phyloP scores from a whole-genome alignment of 306 rosid species.

The Canavalia gladiata region DNA sequence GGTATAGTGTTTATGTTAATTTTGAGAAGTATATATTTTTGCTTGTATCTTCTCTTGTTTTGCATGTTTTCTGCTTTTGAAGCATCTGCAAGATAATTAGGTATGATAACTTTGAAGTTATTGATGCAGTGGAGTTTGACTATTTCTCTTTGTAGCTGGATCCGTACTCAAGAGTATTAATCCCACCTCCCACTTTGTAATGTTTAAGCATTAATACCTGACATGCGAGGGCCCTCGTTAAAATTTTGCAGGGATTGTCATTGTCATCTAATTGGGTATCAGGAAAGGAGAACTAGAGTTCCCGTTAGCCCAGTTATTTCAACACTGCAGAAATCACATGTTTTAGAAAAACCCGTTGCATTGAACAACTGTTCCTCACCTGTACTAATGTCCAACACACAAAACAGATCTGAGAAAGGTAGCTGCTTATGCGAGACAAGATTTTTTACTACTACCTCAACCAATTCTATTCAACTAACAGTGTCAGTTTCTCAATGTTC shows the following conservation, averaged over 20 bases:
- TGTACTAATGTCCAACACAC: slow-evolving; percentile 45
- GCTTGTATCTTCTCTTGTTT: slow-evolving; percentile 15
- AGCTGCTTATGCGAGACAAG: slow-evolving; percentile 43
- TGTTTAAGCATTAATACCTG: slow-evolving; percentile 36
- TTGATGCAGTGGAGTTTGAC: slow-evolving; percentile 23
- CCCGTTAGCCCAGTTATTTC: slow-evolving; percentile 27
- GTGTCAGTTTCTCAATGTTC: slow-evolving; percentile 25
- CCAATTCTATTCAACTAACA: slow-evolving; percentile 25
- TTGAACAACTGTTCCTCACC: slow-evolving; percentile 36
- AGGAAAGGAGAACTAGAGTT: slow-evolving; percentile 38
- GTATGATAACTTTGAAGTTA: slow-evolving; percentile 5
- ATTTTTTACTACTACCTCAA: slow-evolving; percentile 35
- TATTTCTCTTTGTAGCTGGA: slow-evolving; percentile 11
- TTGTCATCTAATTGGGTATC: slow-evolving; percentile 80
- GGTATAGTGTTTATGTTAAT: slow-evolving; percentile 57
- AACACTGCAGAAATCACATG: slow-evolving; percentile 36
- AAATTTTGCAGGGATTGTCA: slow-evolving; percentile 70
- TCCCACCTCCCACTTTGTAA: not conserved
- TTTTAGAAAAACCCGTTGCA: slow-evolving; percentile 45
- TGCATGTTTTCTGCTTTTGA: slow-evolving; percentile 15
- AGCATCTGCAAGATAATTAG: slow-evolving; percentile 3
- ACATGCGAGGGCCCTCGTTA: slow-evolving; percentile 26
- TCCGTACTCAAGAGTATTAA: slow-evolving; percentile 1
- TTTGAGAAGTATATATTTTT: not conserved
- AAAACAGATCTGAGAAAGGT: slow-evolving; percentile 59